Evolutionary conservation across 257 asterid genomes (phyloP), one percentile per base, ranked within the genome.

Genomic region (Solanum bulbocastanum): DNA sequence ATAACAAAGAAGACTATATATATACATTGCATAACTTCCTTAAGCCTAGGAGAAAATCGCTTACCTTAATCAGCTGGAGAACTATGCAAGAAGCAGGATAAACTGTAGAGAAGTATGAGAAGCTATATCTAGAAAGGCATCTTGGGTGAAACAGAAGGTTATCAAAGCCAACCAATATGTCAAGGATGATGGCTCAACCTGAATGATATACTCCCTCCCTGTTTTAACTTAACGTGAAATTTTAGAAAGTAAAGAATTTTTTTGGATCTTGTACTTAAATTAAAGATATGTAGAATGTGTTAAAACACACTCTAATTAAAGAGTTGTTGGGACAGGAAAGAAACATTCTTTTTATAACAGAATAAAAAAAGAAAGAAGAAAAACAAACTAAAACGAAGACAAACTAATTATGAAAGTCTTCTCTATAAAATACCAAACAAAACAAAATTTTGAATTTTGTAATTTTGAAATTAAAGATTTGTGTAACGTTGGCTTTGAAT

Each of bases 161-260:
- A 62, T 62, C 71, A 62, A 62, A 62, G 71, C 32, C 4, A 62
- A 62, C 30, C 15, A 23, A 23, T 60, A 58, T 56, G 6, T 56
- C 18, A 2, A 56, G 65, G 4, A 18, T 56, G 65, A 6, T 56
- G n/a, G n/a, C n/a, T 56, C 65, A 18, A 56, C 65, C 65, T 56
- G 65, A 56, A 18, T 56, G 10, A 56, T 18, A 58, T 58, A 58
- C 30, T 23, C 4, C 8, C 32, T 58, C 68, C n/a, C 23, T 0
- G 1, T 56, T 20, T 56, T 0, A 7, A 7, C n/a, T 56, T 56
- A 1, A 56, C 10, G 10, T 0, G 0, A 56, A 56, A 56, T 56
- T 56, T 18, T 16, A 56, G n/a, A 2, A 56, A 56, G 10, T 56
- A 18, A 22, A 22, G 13, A 56, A 0, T 0, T 8, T 20, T 3